Base-by-base conservation (phyloP, 495 filamentous ascomycete genomes). In the Polyplosphaeria fusca region DNA sequence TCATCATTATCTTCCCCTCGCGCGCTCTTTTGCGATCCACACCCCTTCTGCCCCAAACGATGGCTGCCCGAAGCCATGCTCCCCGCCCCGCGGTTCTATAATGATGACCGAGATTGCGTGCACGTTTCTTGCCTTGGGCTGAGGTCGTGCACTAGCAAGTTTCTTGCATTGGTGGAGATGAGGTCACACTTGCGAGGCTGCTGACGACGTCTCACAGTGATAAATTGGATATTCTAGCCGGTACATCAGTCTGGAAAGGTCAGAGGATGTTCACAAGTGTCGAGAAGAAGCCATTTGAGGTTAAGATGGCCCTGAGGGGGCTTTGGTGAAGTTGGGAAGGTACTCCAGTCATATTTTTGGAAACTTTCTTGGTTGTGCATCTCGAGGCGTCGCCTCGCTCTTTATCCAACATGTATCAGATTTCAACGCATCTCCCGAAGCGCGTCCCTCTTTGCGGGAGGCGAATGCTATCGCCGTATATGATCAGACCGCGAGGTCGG, bases 151-250 rank as follows among this genome's bases (percentile, higher is more conserved):
- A 67, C 68, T 18, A 64, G 68, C 50, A 28, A 27, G 48, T 25
- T 9, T n/a, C 28, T 67, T 20, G 55, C 55, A 9, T 44, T 55
- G n/a, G 51, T 59, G 24, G 62, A 66, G 44, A 43, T 70, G 52
- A 51, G 53, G 5, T 68, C n/a, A 56, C 60, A 5, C 45, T 66
- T 48, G 65, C 40, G 26, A 60, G 5, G 5, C 14, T 70, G 27
- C 37, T 70, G 41, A 68, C 60, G 60, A 57, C 50, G 7, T 70
- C 68, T 44, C 58, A 70, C 38, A 19, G 61, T n/a, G 19, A 42
- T 13, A 13, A 45, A 22, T 52, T 39, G 9, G 32, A 56, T 22
- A 58, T 46, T 4, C 14, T 30, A 22, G 43, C 35, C 1, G 54
- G 54, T 3, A 44, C 13, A 12, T 14, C 50, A 22, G 44, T 19